Evolutionary conservation across 768 basidiomycete genomes (phyloP).

Genomic region (Galerina sulciceps): DNA sequence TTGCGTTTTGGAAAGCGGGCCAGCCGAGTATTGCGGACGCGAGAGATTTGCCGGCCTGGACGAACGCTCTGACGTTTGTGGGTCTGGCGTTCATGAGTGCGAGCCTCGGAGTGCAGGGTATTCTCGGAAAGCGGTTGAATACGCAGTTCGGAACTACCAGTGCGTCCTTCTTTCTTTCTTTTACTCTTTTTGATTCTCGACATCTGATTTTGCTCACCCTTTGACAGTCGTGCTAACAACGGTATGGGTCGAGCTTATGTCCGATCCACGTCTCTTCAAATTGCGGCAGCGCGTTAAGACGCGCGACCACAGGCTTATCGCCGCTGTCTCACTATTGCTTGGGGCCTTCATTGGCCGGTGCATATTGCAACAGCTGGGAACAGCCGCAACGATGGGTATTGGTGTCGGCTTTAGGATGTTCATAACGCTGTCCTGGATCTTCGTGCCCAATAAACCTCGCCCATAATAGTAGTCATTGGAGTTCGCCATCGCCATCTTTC

Average conservation of each 20-base stretch:
- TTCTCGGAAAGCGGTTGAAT: constrained; percentile 80
- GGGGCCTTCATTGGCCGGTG: constrained; percentile 75
- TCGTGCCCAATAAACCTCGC: constrained; percentile 44
- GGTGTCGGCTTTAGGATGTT: constrained; percentile 65
- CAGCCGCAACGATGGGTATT: constrained; percentile 68
- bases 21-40: constrained; percentile 54
- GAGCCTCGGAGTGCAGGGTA: constrained; percentile 84
- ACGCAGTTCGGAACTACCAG: constrained; percentile 81
- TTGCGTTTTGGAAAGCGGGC: constrained; percentile 73
- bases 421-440: constrained; percentile 67
- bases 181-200: not conserved
- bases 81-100: constrained; percentile 82
- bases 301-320: constrained; percentile 76
- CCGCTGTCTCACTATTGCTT: constrained; percentile 68
- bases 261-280: constrained; percentile 76
- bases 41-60: constrained; percentile 75
- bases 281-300: constrained; percentile 52
- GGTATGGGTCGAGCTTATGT: constrained; percentile 88
- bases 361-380: constrained; percentile 61
- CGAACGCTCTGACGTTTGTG: constrained; percentile 65
- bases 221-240: constrained; percentile 78
- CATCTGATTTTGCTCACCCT: not conserved
- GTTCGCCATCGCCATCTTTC: not conserved
- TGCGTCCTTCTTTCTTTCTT: constrained; percentile 36
- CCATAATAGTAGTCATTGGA: not conserved